Evolutionary conservation across 2,329 filamentous ascomycete genomes (phyloP).

Genomic region (Pseudocercospora eumusae): DNA sequence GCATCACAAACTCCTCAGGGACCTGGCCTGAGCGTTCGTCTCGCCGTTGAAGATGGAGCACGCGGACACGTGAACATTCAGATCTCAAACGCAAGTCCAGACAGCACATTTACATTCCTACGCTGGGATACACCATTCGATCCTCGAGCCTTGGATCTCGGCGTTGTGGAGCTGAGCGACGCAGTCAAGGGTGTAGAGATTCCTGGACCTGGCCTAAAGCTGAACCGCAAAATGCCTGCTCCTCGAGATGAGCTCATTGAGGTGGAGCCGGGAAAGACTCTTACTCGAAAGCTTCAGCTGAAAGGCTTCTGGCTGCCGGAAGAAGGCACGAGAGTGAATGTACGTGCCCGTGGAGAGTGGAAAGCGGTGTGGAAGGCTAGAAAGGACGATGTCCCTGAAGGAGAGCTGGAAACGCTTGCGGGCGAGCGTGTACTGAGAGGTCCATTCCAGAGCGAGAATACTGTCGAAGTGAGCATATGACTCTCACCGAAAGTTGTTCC

Average conservation of each 20-base stretch:
- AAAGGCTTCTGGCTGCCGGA: conserved; percentile 26
- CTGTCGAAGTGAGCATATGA: background rate
- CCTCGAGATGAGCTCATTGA: conserved; percentile 40
- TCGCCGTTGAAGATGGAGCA: background rate
- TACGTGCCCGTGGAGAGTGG: background rate
- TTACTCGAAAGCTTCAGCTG: conserved; percentile 40
- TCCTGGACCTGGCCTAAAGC: conserved; percentile 36
- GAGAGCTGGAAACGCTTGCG: background rate
- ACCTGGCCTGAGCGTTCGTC: background rate
- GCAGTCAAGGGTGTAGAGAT: conserved; percentile 35
- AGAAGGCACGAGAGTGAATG: background rate
- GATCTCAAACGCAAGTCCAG: background rate
- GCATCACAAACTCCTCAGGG: background rate
- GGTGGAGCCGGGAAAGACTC: conserved; percentile 39
- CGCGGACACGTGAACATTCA: background rate
- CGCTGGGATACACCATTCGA: conserved; percentile 46
- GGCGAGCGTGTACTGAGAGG: background rate
- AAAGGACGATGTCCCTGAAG: background rate
- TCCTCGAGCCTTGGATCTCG: conserved; percentile 40
- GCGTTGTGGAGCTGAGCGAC: conserved; percentile 41
- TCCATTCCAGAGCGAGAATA: conserved; percentile 3
- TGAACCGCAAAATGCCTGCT: conserved; percentile 44
- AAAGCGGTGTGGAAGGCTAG: background rate
- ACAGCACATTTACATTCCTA: conserved; percentile 28
- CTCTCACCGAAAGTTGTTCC: too few species aligned